Percentiles rank a stretch among this genome's conserved stretches.
These are phyloP conservation scores for Bimuria novae-zelandiae DNA, from an alignment of 2,329 filamentous ascomycete genomes.

Conservation along the genomic window DNA sequence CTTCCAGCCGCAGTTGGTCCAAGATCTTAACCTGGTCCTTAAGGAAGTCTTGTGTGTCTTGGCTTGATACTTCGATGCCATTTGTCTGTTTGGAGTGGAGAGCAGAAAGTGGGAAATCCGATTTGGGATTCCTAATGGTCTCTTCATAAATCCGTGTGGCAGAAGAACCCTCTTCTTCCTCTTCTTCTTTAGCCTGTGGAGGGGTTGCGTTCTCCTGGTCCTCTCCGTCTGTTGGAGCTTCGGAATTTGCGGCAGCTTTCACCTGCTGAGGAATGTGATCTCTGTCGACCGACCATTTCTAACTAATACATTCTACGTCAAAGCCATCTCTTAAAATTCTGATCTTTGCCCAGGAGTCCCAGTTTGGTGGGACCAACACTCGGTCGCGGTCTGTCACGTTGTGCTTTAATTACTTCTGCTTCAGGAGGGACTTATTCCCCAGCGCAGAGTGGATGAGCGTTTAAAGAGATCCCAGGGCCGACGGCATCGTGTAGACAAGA, in stretches of 20 bases:
- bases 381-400: conserved; percentile 94
- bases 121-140: conserved; percentile 75
- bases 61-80: conserved; percentile 66
- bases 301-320: conserved; percentile 83
- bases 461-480: conserved; percentile 73
- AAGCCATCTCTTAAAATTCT: conserved; percentile 89
- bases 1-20: conserved; percentile 65
- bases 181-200: conserved; percentile 15
- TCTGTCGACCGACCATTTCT: conserved; percentile 84
- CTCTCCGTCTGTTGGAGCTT: conserved; percentile 21
- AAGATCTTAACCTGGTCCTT: conserved; percentile 74
- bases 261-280: conserved; percentile 51
- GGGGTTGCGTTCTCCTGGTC: too few relatives aligned
- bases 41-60: conserved; percentile 79
- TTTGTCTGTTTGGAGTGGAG: conserved; percentile 52
- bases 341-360: conserved; percentile 99
- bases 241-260: conserved; percentile 27
- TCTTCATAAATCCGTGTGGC: conserved; percentile 78
- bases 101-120: conserved; percentile 47
- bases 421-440: conserved; percentile 80
- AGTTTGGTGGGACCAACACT: conserved; percentile 92
- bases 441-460: conserved; percentile 83
- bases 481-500: conserved; percentile 50
- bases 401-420: conserved; percentile 52
- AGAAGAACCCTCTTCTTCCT: conserved; percentile 51